Percentiles rank a stretch among this genome's conserved stretches.
Conservation (phyloP, 192 early-diverging fungal species). For the Entrophospora sp. region DNA sequence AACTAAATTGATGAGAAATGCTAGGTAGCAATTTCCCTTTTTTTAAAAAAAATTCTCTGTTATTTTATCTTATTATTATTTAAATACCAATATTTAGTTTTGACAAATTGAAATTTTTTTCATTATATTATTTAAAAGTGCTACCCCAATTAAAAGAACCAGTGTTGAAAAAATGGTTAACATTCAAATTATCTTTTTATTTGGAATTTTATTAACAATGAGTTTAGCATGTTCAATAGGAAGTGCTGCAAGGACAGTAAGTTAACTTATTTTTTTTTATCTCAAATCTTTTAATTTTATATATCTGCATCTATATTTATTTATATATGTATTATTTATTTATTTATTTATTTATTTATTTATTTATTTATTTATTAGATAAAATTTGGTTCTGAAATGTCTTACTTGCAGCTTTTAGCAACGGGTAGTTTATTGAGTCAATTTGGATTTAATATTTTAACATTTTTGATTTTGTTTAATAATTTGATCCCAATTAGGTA, state of each 20-base stretch:
- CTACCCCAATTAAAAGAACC: slow-evolving; percentile 89
- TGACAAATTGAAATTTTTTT: too few species aligned
- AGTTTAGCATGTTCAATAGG: slow-evolving; percentile 82
- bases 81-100: too few species aligned
- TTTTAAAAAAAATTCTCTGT: too few species aligned
- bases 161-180: slow-evolving; percentile 88
- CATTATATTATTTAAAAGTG: slow-evolving; percentile 26
- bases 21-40: slow-evolving; percentile 39
- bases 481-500: slow-evolving; percentile 95
- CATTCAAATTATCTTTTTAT: slow-evolving; percentile 88
- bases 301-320: too few species aligned
- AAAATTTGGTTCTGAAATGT: slow-evolving; percentile 32
- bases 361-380: slow-evolving; percentile 22
- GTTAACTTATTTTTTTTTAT: too few species aligned
- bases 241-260: slow-evolving; percentile 52
- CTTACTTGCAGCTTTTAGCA: slow-evolving; percentile 30
- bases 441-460: slow-evolving; percentile 86
- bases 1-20: slow-evolving; percentile 95
- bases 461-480: slow-evolving; percentile 98
- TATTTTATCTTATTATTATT: too few species aligned
- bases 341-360: not conserved
- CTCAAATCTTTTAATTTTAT: too few species aligned
- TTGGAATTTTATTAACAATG: slow-evolving; percentile 76
- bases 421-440: slow-evolving; percentile 29
- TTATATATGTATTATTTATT: not conserved